Evolutionary conservation across 2,329 filamentous ascomycete species (phyloP).

Genomic region (Alternaria consortialis): DNA sequence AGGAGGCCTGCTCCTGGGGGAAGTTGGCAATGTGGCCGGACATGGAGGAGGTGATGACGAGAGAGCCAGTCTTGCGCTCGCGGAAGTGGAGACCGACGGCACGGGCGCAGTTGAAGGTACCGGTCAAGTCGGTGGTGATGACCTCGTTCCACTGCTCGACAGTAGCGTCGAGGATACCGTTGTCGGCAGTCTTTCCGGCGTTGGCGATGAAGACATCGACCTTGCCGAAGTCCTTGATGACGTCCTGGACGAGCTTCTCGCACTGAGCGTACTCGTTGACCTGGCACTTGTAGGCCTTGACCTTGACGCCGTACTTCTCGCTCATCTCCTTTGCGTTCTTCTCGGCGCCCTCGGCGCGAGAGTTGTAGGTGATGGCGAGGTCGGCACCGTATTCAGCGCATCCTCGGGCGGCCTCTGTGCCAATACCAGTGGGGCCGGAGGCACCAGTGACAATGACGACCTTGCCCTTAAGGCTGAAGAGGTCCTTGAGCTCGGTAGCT

Average conservation of each 20-base stretch:
- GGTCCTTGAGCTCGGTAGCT: constrained; percentile 65
- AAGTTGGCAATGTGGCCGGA: constrained; percentile 86
- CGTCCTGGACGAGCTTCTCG: constrained; percentile 65
- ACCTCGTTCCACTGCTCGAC: constrained; percentile 79
- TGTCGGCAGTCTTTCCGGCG: constrained; percentile 74
- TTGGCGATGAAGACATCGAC: constrained; percentile 74
- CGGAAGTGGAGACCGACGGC: constrained; percentile 84
- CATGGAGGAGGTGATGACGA: constrained; percentile 77
- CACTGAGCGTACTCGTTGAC: constrained; percentile 66
- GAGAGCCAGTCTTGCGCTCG: constrained; percentile 68
- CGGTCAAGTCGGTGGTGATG: constrained; percentile 87
- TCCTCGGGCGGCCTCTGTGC: constrained; percentile 71
- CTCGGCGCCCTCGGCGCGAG: constrained; percentile 68
- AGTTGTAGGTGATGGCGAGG: constrained; percentile 73
- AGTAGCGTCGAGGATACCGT: constrained; percentile 73
- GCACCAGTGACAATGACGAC: constrained; percentile 62
- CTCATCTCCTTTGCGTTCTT: constrained; percentile 71
- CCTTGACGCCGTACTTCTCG: constrained; percentile 69
- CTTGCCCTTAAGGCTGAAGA: constrained; percentile 63
- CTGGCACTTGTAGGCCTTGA: constrained; percentile 73
- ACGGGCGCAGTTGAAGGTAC: constrained; percentile 86
- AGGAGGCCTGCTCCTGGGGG: constrained; percentile 69
- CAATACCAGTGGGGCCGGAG: constrained; percentile 72
- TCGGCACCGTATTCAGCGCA: constrained; percentile 71
- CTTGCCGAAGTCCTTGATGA: constrained; percentile 74